phyloP scores from a whole-genome alignment of 208 protist species.

The Crithidia thermophila region DNA sequence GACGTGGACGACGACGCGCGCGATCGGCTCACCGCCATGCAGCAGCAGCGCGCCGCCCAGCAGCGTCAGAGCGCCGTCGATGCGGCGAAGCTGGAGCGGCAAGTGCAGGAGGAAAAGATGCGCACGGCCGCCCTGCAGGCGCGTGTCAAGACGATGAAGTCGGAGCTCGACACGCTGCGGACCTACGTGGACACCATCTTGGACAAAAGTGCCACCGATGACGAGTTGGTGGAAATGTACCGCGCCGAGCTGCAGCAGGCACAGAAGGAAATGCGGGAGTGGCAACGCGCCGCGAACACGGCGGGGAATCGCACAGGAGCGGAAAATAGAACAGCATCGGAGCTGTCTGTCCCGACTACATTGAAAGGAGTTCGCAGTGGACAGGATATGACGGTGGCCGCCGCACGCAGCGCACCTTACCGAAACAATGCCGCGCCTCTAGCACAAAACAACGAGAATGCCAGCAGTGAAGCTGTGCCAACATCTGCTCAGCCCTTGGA shows the following conservation, averaged over 20 bases:
- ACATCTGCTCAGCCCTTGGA: not conserved
- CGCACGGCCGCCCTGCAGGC: constrained; percentile 52
- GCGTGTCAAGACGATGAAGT: constrained; percentile 57
- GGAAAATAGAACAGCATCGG: not conserved
- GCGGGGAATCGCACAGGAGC: not conserved
- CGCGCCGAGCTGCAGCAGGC: constrained; percentile 48
- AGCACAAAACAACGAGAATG: not conserved
- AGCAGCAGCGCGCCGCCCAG: constrained; percentile 41
- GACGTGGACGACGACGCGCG: constrained; percentile 71
- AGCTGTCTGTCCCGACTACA: not conserved
- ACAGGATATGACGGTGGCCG: constrained; percentile 6
- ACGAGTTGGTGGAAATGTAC: constrained; percentile 76
- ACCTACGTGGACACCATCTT: constrained; percentile 58
- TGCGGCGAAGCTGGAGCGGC: constrained; percentile 21
- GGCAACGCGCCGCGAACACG: constrained; percentile 6
- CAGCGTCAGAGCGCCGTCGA: constrained; percentile 49
- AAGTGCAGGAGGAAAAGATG: constrained; percentile 43
- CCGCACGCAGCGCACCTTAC: constrained; percentile 10
- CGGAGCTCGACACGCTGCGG: constrained; percentile 62
- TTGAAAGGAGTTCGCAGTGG: not conserved
- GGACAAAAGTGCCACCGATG: constrained; percentile 71
- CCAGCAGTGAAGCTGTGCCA: too few species aligned
- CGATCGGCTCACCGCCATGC: constrained; percentile 44
- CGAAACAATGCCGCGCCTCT: constrained; percentile 4
- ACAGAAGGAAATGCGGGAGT: constrained; percentile 22